phyloP scores from a whole-genome alignment of 2,329 filamentous ascomycete species.

The Lasiodiplodia hormozganensis region DNA sequence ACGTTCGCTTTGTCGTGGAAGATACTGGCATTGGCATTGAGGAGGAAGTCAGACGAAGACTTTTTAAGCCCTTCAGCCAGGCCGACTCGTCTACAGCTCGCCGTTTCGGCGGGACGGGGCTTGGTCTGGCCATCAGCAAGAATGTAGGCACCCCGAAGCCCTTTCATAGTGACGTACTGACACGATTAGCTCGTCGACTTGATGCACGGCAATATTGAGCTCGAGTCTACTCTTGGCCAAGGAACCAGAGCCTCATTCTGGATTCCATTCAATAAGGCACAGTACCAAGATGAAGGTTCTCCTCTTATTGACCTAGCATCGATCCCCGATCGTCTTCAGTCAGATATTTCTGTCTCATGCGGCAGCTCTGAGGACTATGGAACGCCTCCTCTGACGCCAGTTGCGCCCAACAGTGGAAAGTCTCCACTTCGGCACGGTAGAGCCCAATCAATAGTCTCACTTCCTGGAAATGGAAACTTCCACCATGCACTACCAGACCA shows the following conservation, averaged over 20 bases:
- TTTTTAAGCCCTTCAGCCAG: slow-evolving; percentile 84
- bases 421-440: slow-evolving; percentile 15
- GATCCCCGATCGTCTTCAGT: slow-evolving; percentile 71
- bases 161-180: background rate
- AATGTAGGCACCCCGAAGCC: slow-evolving; percentile 55
- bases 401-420: slow-evolving; percentile 33
- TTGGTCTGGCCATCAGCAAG: slow-evolving; percentile 82
- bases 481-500: slow-evolving; percentile 39
- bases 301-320: slow-evolving; percentile 67
- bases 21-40: slow-evolving; percentile 85
- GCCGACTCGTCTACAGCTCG: slow-evolving; percentile 81
- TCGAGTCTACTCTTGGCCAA: slow-evolving; percentile 70
- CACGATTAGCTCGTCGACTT: slow-evolving; percentile 66
- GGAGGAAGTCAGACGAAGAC: slow-evolving; percentile 72
- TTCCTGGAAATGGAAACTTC: slow-evolving; percentile 23
- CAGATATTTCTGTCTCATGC: slow-evolving; percentile 65
- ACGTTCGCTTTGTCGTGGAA: slow-evolving; percentile 74
- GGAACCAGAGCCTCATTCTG: slow-evolving; percentile 79
- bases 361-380: slow-evolving; percentile 68
- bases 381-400: slow-evolving; percentile 51
- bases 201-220: slow-evolving; percentile 77
- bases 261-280: slow-evolving; percentile 78
- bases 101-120: slow-evolving; percentile 78
- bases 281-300: slow-evolving; percentile 57
- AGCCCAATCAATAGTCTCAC: slow-evolving; percentile 13